Evolutionary conservation across 768 basidiomycete species (phyloP), one percentile per base, ranked within the genome.

Genomic region (Auriscalpium vulgare): DNA sequence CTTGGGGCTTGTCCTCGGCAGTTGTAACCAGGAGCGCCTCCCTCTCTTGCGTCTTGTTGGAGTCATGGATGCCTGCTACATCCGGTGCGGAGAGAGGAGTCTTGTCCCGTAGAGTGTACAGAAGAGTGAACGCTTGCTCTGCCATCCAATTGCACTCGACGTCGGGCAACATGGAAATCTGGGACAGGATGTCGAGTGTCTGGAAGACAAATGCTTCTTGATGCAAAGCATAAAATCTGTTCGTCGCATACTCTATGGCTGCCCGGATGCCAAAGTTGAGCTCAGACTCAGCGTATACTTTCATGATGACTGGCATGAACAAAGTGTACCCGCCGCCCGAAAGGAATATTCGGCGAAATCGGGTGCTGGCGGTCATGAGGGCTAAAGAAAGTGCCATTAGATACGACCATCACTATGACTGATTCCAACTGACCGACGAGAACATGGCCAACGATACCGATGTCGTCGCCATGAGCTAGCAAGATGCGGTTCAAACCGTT

Each of bases 181-280:
- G 80, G 2, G 81, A 78, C 37, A 85, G 72, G 17, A 77, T 74
- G 59, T 86, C 86, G 60, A 90, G 71, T 43, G 78, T 79, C 67
- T 90, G 88, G 65, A 87, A 91, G 48, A 89, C 71, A 63, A 90
- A 88, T 0, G 83, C 76, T 45, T 88, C 85, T 51, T 78, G 76
- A 62, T 91, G 88, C 3, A 86, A 71, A 1, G 85, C 83, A 56
- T 84, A 86, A 71, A 91, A 91, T 4, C 87, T 79, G 61, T 78
- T 82, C 54, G 81, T 68, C 3, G 84, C 78, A 58, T 88, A 90
- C 65, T 88, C 85, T 55, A 91, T 83, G 13, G 86, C 85, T 13
- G 72, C 68, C 50, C 78, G 77, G 48, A 91, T 85, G 6, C 81
- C 81, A 1, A 68, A 64, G 62, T 87, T 78, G 3, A 66, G 62